These are phyloP conservation scores for Candida maesae DNA, from an alignment of 805 yeast species.

Conservation along the genomic window DNA sequence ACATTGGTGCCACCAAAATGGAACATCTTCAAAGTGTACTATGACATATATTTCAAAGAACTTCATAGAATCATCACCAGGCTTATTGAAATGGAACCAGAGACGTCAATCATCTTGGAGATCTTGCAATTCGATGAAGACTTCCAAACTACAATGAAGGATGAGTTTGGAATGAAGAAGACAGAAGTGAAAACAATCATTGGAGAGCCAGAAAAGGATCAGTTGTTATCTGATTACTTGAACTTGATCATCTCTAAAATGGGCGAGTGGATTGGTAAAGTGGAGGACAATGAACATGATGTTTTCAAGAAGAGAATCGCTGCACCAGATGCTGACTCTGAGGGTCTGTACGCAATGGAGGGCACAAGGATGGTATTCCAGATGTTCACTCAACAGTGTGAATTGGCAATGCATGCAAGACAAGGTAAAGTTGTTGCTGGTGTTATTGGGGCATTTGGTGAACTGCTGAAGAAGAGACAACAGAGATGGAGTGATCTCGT, in stretches of 20 bases:
- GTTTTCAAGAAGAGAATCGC: conserved; percentile 59
- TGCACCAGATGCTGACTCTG: conserved; percentile 74
- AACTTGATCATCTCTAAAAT: conserved; percentile 67
- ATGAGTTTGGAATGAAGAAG: conserved; percentile 46
- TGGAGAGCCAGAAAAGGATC: conserved; percentile 69
- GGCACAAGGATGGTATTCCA: conserved; percentile 77
- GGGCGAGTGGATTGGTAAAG: conserved; percentile 77
- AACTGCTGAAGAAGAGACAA: conserved; percentile 57
- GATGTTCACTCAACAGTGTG: conserved; percentile 86
- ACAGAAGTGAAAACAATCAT: conserved; percentile 49
- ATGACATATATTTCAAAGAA: conserved; percentile 62
- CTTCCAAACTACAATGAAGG: conserved; percentile 51
- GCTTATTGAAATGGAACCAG: conserved; percentile 68
- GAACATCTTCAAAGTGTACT: conserved; percentile 62
- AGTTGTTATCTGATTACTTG: conserved; percentile 74
- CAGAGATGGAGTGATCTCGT: conserved; percentile 56
- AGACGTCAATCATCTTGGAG: conserved; percentile 67
- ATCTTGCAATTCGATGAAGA: conserved; percentile 76
- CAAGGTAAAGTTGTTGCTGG: conserved; percentile 78
- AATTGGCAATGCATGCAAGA: conserved; percentile 80
- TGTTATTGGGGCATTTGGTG: conserved; percentile 68
- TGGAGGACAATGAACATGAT: conserved; percentile 60
- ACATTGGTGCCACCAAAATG: conserved; percentile 68
- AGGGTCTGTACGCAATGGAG: conserved; percentile 61
- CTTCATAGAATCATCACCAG: conserved; percentile 61